Base-by-base conservation (phyloP, 495 filamentous ascomycete genomes). In the Penicillium parvum region DNA sequence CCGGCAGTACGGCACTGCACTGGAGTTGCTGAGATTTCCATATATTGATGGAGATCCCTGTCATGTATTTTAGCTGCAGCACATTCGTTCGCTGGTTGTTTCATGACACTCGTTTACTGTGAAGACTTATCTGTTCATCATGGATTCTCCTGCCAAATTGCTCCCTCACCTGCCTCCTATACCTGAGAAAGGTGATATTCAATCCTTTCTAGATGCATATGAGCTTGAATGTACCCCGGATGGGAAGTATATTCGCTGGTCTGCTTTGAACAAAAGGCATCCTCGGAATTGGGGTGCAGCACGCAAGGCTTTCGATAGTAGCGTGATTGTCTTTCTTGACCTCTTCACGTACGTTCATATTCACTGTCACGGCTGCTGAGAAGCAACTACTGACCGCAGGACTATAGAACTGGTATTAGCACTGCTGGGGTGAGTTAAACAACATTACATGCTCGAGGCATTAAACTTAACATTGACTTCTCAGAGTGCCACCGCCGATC, bases 341-440 rank as follows among this genome's bases (percentile, higher is more conserved):
- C 25, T 47, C 8, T 52, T 47, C 10, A 43, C 38, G 49, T 47
- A 27, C 6, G 38, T 40, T 16, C 9, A 0, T 3, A 7, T 20
- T 8, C 14, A 14, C 5, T 5, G 18, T 4, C 14, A 28, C 12
- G 9, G 19, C 20, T 34, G 29, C 25, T 38, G 11, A 33, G 18
- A 17, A 37, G 14, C 5, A 8, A 7, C 3, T 4, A 7, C 25
- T 27, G 2, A 27, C 25, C 2, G 1, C 5, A 2, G 5, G 5
- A 5, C 12, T 23, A 28, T 43, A 64, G 61, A 15, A 65, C 61
- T 7, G 45, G 41, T 10, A 46, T 60, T 19, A 62, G 53, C 40
- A 58, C 61, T 10, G 49, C 61, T 5, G 61, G 61, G 5, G 61
- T 62, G 20, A 47, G 34, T 17, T 7, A 40, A n/a, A 34, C 21